Conservation (phyloP, 2,329 filamentous ascomycete genomes). For the Cladosporium sp. region DNA sequence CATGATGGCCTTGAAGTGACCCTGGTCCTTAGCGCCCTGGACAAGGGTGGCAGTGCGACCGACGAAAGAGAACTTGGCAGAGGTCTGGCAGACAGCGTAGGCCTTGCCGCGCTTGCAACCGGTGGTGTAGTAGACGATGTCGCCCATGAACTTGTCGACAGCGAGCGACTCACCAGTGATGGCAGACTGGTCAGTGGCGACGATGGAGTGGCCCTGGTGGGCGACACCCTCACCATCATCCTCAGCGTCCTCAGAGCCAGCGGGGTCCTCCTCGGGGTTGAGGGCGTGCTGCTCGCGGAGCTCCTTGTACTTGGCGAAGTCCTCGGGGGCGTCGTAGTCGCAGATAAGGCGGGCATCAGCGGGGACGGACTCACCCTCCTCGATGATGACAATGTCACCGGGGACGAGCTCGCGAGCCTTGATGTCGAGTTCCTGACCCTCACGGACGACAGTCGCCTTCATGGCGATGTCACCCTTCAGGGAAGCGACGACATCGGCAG, state of each 20-base stretch:
- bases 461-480: constrained; percentile 75
- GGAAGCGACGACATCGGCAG: constrained; percentile 67
- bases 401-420: constrained; percentile 68
- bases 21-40: constrained; percentile 67
- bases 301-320: constrained; percentile 61
- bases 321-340: constrained; percentile 62
- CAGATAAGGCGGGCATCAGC: constrained; percentile 67
- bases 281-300: constrained; percentile 49
- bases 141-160: constrained; percentile 73
- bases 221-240: constrained; percentile 51
- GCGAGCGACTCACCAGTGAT: constrained; percentile 76
- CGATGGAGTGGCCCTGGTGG: constrained; percentile 59
- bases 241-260: constrained; percentile 55
- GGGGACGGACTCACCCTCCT: constrained; percentile 65
- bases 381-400: constrained; percentile 67
- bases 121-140: constrained; percentile 70
- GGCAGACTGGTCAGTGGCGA: constrained; percentile 71
- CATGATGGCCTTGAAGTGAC: constrained; percentile 80
- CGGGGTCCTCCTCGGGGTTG: constrained; percentile 52
- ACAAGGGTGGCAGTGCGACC: constrained; percentile 69
- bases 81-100: constrained; percentile 61
- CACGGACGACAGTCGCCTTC: constrained; percentile 62
- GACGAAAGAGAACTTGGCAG: constrained; percentile 68
- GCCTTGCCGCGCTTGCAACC: constrained; percentile 76
- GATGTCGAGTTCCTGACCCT: constrained; percentile 62